phyloP scores from a whole-genome alignment of 768 basidiomycete species.

The Boletus rubropictus region DNA sequence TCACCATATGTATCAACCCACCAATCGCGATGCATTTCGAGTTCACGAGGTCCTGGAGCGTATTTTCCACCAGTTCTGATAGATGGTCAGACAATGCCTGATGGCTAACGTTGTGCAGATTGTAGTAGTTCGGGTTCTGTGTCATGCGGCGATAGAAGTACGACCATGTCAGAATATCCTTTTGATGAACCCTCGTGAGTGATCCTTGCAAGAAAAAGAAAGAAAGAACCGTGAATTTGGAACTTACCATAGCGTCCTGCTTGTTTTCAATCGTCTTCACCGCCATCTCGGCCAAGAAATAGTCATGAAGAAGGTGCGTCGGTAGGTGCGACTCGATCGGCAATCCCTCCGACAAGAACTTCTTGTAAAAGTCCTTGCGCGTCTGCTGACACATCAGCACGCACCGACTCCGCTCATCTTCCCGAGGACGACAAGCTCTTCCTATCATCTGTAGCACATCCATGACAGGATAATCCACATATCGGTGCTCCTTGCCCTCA shows the following conservation, averaged over 20 bases:
- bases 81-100: conserved; percentile 94
- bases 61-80: conserved; percentile 93
- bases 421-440: conserved; percentile 84
- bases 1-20: conserved; percentile 27
- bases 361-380: conserved; percentile 98
- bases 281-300: conserved; percentile 96
- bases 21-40: conserved; percentile 94
- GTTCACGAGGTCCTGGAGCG: conserved; percentile 83
- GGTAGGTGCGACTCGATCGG: conserved; percentile 95
- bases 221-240: neutral
- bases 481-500: conserved; percentile 97
- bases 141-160: conserved; percentile 98
- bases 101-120: conserved; percentile 90
- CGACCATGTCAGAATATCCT: conserved; percentile 98
- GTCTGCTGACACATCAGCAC: conserved; percentile 98
- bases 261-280: conserved; percentile 99
- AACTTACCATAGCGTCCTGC: conserved; percentile 85
- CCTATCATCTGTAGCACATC: conserved; percentile 99
- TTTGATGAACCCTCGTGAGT: neutral
- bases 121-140: conserved; percentile 95
- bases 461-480: conserved; percentile 96
- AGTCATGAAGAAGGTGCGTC: conserved; percentile 87
- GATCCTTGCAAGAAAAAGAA: neutral
- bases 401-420: conserved; percentile 88
- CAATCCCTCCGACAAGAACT: conserved; percentile 94